These are phyloP conservation scores for Exophiala xenobiotica DNA, from an alignment of 2,329 filamentous ascomycete species.

Conservation along the genomic window DNA sequence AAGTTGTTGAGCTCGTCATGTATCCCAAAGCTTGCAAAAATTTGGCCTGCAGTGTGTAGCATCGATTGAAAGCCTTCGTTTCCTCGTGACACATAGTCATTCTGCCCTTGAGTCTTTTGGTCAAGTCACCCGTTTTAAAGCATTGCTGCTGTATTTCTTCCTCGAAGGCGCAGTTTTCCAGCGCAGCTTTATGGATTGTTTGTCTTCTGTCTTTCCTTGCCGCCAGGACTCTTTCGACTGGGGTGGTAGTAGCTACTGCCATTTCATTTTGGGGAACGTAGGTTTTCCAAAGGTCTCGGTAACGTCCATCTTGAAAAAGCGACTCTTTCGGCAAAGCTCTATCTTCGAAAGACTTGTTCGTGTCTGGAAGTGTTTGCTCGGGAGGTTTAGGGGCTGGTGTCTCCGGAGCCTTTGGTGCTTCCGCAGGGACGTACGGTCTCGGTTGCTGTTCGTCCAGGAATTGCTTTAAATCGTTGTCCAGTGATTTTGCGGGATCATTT, in stretches of 20 bases:
- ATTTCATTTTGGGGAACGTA: constrained; percentile 73
- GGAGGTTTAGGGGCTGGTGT: constrained; percentile 27
- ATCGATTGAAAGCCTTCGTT: constrained; percentile 75
- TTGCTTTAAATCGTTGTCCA: constrained; percentile 79
- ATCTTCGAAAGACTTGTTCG: constrained; percentile 29
- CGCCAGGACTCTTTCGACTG: constrained; percentile 80
- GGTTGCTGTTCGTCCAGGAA: constrained; percentile 83
- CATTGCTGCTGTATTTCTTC: constrained; percentile 81
- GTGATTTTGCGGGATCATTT: constrained; percentile 67
- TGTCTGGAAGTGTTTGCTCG: constrained; percentile 27
- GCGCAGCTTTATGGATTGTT: constrained; percentile 73
- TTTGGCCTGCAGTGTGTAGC: constrained; percentile 84
- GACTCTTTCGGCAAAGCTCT: constrained; percentile 46
- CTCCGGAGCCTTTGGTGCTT: constrained; percentile 18
- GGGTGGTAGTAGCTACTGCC: constrained; percentile 67
- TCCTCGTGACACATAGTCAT: constrained; percentile 80
- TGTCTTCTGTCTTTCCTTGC: constrained; percentile 79
- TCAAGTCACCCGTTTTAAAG: constrained; percentile 69
- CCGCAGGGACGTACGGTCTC: constrained; percentile 59
- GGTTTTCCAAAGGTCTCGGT: constrained; percentile 88
- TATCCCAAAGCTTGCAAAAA: constrained; percentile 91
- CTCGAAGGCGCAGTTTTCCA: constrained; percentile 91
- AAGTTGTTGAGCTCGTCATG: constrained; percentile 55
- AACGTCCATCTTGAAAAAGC: constrained; percentile 67
- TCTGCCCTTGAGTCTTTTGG: constrained; percentile 50